Evolutionary conservation across 805 yeast genomes (phyloP), one percentile per base, ranked within the genome.

Genomic region (Wickerhamomyces sydowiorum): DNA sequence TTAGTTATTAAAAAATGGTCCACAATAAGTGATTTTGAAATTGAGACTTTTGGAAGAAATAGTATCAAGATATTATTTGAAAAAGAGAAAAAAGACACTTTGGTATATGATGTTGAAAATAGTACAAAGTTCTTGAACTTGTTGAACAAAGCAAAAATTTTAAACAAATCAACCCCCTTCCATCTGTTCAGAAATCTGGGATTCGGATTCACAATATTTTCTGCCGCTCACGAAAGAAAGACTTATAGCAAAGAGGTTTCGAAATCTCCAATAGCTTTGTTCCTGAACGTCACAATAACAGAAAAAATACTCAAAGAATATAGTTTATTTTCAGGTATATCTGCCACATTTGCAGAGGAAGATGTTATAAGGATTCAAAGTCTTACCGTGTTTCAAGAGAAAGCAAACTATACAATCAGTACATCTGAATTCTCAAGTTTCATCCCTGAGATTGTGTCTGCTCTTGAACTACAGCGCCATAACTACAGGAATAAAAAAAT

Each of bases 111-210:
- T 43, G 31, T 63, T 41, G 54, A 60, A 40, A 50, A 56, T 56
- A 15, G 51, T 18, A 43, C 59, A 20, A 71, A 70, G 40, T 69
- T 84, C 30, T 70, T 82, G 27, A 79, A 77, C 39, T 63, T 80
- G 29, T 57, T 82, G 6, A 76, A 80, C 44, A 82, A 86, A 57
- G 84, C 95, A 0, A 78, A 77, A 46, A 74, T 87, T 18, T 67
- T 90, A 41, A 78, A 79, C 56, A 90, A 91, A 55, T 75, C 80
- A 1, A 84, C 88, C 37, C 90, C 96, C 3, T 88, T 90, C 63
- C 96, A 90, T 64, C 64, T 91, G 25, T 91, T 91, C 69, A 78
- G 74, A 49, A 67, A 76, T 3, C 48, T 53, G 10, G 59, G 60
- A 22, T 60, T 60, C 41, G 69, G 68, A 29, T 43, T 67, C 45